Percentiles rank a stretch among this genome's conserved stretches.
Evolutionary conservation across 2,329 filamentous ascomycete species (phyloP).

Genomic region (Tolypocladium guangdongense): DNA sequence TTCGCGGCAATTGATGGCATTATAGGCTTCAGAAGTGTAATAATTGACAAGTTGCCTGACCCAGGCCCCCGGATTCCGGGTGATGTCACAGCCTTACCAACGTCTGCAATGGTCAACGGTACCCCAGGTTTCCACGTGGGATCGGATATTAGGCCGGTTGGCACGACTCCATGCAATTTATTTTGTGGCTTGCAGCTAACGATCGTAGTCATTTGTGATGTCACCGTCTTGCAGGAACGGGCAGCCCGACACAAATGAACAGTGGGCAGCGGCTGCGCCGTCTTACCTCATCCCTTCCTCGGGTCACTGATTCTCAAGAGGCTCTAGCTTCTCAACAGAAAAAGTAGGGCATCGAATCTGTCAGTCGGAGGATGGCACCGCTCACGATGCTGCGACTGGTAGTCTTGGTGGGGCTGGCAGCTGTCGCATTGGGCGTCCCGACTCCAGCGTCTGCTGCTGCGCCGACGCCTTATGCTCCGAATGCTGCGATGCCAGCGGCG

Average conservation of each 20-base stretch:
- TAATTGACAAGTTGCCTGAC: background rate
- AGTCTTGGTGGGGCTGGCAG: background rate
- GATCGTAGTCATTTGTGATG: background rate
- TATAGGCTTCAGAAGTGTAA: background rate
- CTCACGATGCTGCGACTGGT: background rate
- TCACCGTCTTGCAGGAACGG: conserved; percentile 1
- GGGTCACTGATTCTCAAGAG: background rate
- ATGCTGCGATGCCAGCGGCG: conserved; percentile 6
- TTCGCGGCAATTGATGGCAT: background rate
- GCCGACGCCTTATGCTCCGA: background rate
- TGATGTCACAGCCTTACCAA: background rate
- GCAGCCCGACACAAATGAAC: background rate
- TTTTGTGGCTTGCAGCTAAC: background rate
- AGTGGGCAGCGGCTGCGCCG: background rate
- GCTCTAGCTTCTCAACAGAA: background rate
- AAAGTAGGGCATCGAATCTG: background rate
- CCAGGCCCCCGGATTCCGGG: background rate
- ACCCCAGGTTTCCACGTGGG: background rate
- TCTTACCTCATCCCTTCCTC: no score
- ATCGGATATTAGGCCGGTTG: background rate
- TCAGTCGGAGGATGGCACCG: background rate
- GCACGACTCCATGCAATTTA: background rate
- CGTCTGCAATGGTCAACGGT: background rate
- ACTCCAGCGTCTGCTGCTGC: background rate
- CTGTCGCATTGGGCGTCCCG: background rate